Evolutionary conservation across 768 basidiomycete genomes (phyloP).

Genomic region (Mycena amicta): DNA sequence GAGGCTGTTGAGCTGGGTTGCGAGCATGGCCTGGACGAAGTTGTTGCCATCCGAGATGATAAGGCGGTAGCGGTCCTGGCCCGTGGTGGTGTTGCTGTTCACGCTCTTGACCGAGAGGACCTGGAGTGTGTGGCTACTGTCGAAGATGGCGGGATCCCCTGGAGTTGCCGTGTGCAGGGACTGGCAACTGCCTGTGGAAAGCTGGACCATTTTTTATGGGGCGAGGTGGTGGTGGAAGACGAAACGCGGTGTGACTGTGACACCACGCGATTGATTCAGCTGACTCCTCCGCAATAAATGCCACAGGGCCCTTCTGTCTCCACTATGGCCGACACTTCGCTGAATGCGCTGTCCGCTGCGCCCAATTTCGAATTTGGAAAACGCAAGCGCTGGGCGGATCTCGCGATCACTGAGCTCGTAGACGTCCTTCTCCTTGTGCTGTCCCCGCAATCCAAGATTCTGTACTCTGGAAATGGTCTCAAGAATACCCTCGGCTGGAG

Average conservation of each 20-base stretch:
- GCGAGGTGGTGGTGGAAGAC: background rate
- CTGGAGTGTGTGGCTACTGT: constrained; percentile 62
- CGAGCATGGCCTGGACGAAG: constrained; percentile 93
- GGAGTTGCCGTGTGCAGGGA: constrained; percentile 50
- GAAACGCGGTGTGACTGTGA: background rate
- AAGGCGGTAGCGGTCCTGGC: constrained; percentile 68
- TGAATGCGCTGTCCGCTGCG: constrained; percentile 1
- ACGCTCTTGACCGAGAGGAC: constrained; percentile 86
- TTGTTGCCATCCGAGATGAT: constrained; percentile 89
- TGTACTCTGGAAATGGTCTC: constrained; percentile 70
- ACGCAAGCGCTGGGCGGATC: constrained; percentile 84
- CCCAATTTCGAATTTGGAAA: constrained; percentile 80
- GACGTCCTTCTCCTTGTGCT: constrained; percentile 73
- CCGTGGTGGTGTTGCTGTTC: constrained; percentile 35
- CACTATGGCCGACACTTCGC: background rate
- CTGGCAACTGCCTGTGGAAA: constrained; percentile 59
- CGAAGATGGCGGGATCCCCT: constrained; percentile 46
- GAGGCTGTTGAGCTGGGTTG: constrained; percentile 83
- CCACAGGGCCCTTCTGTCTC: too few relatives aligned
- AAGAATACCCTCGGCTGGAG: constrained; percentile 79
- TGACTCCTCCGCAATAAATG: too few relatives aligned
- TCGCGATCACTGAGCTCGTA: constrained; percentile 74
- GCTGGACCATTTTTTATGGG: constrained; percentile 39
- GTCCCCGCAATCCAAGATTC: constrained; percentile 60
- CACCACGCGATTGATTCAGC: too few relatives aligned